Conservation (phyloP, 495 filamentous ascomycete genomes). For the Aspergillus homomorphus region DNA sequence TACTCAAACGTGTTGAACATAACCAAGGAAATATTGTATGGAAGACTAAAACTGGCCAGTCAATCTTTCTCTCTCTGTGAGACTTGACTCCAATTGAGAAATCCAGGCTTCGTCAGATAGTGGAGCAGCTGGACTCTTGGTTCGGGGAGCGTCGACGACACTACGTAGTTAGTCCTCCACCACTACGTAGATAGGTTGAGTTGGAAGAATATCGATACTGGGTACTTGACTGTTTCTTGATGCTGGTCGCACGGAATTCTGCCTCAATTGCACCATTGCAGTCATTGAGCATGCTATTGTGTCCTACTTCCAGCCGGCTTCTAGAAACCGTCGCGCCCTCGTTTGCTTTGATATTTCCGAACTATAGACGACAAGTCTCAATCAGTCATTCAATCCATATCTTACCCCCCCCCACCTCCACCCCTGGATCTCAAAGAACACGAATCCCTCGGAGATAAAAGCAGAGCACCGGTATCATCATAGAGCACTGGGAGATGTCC, state of each 20-base stretch:
- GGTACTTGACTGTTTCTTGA: too few species aligned
- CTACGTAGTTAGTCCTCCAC: slow-evolving; percentile 3
- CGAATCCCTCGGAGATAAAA: background rate
- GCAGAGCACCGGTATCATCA: background rate
- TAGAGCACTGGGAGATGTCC: background rate
- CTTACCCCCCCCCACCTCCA: background rate
- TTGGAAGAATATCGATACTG: too few species aligned
- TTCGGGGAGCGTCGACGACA: slow-evolving; percentile 15
- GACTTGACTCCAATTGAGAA: too few species aligned
- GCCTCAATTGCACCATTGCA: background rate
- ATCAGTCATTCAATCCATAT: background rate
- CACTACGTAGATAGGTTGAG: too few species aligned
- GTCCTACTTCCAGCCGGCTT: slow-evolving; percentile 1
- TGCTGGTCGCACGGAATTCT: background rate
- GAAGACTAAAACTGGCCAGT: background rate
- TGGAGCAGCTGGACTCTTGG: slow-evolving; percentile 18
- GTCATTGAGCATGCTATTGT: background rate
- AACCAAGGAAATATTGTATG: background rate
- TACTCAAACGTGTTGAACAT: background rate
- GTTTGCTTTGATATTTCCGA: background rate
- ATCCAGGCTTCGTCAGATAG: slow-evolving; percentile 13
- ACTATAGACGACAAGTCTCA: background rate
- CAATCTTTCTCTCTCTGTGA: too few species aligned
- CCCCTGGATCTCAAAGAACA: background rate
- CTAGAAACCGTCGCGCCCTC: background rate